Base-by-base conservation (phyloP, 1,284 basidiomycete species). In the Tilletia caries region DNA sequence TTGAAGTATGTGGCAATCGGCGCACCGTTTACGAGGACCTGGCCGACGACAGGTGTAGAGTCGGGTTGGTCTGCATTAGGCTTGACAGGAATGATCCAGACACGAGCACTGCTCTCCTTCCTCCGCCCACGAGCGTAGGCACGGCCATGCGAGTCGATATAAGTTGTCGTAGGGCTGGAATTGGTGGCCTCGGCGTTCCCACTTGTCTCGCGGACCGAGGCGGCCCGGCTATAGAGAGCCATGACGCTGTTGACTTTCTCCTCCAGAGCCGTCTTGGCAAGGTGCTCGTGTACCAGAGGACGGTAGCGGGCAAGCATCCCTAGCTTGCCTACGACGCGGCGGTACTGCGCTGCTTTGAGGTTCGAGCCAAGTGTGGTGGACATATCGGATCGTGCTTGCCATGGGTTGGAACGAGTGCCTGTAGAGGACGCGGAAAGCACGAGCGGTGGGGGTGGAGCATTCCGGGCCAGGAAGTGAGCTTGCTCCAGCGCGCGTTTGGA, bases 1-100 rank as follows among this genome's bases (percentile, higher is more conserved):
- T 88, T 85, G 84, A 98, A 98, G 85, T 92, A 95, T 64, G 88
- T 85, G 34, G 89, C 86, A 33, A 98, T 84, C 0, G 92, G 90
- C 8, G 88, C 83, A 79, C 92, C 91, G 85, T 98, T 98, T 85
- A 98, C 86, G 67, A 98, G 86, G 70, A 98, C 85, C 34, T 88
- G 86, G 3, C 87, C 85, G 37, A 76, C 27, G 37, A 76, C 29
- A 23, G 52, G 52, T 23, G 20, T 23, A 29, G n/a, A 25, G 1
- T 23, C 70, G 4, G 69, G 13, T 50, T 20, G 27, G 12, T 25
- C 58, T 20, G 58, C 29, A 23, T 29, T 29, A 10, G 58, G 32
- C 58, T 62, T 62, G 58, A 62, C 58, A n/a, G 91, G 90, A 67
- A 97, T 91, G 85, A 97, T 90, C 95, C 95, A 98, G 1, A 95